Evolutionary conservation across 306 rosid species (phyloP), one percentile per base, ranked within the genome.

Genomic region (Cucurbita moschata): DNA sequence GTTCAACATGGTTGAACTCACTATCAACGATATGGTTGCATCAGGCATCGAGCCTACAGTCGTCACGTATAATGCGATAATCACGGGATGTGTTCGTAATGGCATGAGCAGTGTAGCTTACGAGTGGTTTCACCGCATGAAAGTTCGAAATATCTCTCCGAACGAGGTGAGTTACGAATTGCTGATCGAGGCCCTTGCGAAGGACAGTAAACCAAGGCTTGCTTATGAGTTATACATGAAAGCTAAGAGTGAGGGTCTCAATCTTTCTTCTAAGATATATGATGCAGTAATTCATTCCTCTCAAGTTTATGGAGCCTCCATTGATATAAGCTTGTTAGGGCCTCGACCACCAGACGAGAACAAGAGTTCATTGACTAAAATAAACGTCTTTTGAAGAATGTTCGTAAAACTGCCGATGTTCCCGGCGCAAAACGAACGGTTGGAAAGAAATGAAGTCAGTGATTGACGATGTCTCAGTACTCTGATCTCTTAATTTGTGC

Each of bases 121-220:
- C 47, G 97, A 88, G 81, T 95, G 99, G 97, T 95, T 95, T 88
- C 89, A 89, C 76, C 80, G 88, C 39, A 85, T 95, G 96, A 86
- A 87, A 81, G 91, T 81, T 84, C 83, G 84, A 78, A 85, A 80
- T 66, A 83, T 89, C 62, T n/a, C 87, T 58, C 96, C 96, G 4
- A 81, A 91, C 49, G 88, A 88, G 80, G 87, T 86, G 35, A 88
- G 87, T 49, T 91, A 89, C 21, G 97, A 87, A 77, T 85, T 91
- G 90, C 78, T 95, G 84, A 89, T 95, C 43, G 96, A 85, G 81
- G 97, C 91, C 69, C 92, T 95, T 59, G 87, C 97, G 10, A 86
- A 88, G 63, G 97, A 91, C 78, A 88, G 88, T 39, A 95, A 95
- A 64, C 96, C 97, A 39, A 89, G 85, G 88, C 84, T 94, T 71